A percentile compares a stretch with the other conserved stretches of the same genome.
phyloP scores from a whole-genome alignment of 2,329 filamentous ascomycete species.

The Aspergillus pseudoviridinutans region DNA sequence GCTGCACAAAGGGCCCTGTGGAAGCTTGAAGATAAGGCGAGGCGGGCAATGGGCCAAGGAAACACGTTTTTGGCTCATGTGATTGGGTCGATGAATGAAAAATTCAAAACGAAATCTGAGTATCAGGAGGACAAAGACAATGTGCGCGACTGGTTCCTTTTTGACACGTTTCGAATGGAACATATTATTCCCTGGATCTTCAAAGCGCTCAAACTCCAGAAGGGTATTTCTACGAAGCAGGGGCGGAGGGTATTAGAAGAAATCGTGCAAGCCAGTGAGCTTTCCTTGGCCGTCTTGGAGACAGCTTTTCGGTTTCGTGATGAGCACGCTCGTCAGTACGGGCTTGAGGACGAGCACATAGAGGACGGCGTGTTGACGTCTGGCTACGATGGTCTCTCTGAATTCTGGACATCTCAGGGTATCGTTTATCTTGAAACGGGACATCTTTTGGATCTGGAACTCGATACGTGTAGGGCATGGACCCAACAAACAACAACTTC shows the following conservation, averaged over 20 bases:
- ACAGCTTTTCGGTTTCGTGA: slow-evolving; percentile 67
- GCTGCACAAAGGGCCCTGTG: slow-evolving; percentile 75
- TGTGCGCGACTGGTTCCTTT: slow-evolving; percentile 81
- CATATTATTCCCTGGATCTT: slow-evolving; percentile 75
- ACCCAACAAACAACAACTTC: slow-evolving; percentile 29
- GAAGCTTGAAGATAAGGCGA: slow-evolving; percentile 70
- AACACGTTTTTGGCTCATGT: slow-evolving; percentile 70
- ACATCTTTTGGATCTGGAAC: slow-evolving; percentile 38
- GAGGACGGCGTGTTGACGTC: slow-evolving; percentile 60
- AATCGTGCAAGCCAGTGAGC: slow-evolving; percentile 67
- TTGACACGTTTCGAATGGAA: slow-evolving; percentile 68
- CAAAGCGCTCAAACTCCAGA: slow-evolving; percentile 69
- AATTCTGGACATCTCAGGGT: slow-evolving; percentile 76
- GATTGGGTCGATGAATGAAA: slow-evolving; percentile 70
- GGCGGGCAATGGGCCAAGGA: slow-evolving; percentile 56
- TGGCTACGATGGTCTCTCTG: slow-evolving; percentile 66
- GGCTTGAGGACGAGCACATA: slow-evolving; percentile 64
- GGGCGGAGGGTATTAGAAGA: slow-evolving; percentile 42
- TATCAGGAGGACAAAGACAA: slow-evolving; percentile 69
- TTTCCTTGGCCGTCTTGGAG: slow-evolving; percentile 63
- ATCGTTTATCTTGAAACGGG: slow-evolving; percentile 37
- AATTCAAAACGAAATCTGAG: slow-evolving; percentile 67
- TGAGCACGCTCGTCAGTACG: slow-evolving; percentile 67
- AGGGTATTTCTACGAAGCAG: slow-evolving; percentile 57
- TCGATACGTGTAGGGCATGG: slow-evolving; percentile 39